These are phyloP conservation scores for Candida freyschussii DNA, from an alignment of 1,139 yeast genomes.

Conservation along the genomic window DNA sequence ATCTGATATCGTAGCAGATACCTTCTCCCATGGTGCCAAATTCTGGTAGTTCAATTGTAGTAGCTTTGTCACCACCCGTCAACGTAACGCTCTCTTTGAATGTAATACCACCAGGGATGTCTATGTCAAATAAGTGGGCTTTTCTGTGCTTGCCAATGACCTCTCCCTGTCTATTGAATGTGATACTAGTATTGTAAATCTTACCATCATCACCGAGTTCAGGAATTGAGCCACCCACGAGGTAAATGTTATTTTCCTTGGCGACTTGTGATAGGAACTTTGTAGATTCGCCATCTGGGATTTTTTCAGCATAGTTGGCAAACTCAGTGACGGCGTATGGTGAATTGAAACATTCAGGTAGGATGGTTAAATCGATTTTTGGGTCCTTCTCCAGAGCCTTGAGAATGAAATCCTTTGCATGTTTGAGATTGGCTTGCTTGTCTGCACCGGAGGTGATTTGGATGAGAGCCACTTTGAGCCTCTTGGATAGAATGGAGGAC, in stretches of 20 bases:
- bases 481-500: constrained; percentile 25
- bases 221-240: constrained; percentile 92
- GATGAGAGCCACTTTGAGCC: constrained; percentile 62
- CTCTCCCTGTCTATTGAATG: constrained; percentile 66
- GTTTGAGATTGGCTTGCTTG: constrained; percentile 55
- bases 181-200: constrained; percentile 76
- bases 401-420: constrained; percentile 48
- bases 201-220: constrained; percentile 57
- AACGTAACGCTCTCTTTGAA: constrained; percentile 78
- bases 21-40: constrained; percentile 76
- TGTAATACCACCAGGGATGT: constrained; percentile 82
- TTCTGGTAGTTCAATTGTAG: constrained; percentile 64
- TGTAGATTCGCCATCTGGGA: constrained; percentile 68
- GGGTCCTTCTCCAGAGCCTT: constrained; percentile 39
- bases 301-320: constrained; percentile 74
- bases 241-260: constrained; percentile 48
- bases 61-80: constrained; percentile 74
- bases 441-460: constrained; percentile 75
- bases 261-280: constrained; percentile 60
- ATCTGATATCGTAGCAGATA: constrained; percentile 84
- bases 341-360: constrained; percentile 85
- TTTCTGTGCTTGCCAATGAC: constrained; percentile 84
- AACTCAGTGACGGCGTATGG: constrained; percentile 90
- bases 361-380: constrained; percentile 44
- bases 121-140: constrained; percentile 85